These are phyloP conservation scores for Alternaria consortialis DNA, from an alignment of 2,329 filamentous ascomycete genomes.

Conservation along the genomic window DNA sequence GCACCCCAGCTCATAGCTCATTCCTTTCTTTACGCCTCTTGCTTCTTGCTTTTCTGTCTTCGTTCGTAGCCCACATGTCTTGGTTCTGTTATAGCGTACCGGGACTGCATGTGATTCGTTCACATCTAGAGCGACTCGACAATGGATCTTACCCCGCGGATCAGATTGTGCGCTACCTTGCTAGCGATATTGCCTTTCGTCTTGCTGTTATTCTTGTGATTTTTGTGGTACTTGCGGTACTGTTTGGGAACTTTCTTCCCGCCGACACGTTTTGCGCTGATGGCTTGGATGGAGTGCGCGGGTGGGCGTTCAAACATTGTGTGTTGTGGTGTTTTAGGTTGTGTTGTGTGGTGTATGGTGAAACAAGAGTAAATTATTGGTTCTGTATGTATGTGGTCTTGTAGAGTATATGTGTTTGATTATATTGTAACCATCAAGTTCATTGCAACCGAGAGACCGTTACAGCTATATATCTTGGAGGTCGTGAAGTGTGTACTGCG, in stretches of 20 bases:
- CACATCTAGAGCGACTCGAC: slow-evolving; percentile 3
- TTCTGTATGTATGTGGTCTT: not conserved
- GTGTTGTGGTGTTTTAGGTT: not conserved
- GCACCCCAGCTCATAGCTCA: not conserved
- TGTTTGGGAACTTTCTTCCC: slow-evolving; percentile 29
- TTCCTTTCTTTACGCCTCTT: not conserved
- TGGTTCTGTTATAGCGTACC: not conserved
- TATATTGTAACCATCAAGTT: not conserved
- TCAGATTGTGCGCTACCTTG: slow-evolving; percentile 1
- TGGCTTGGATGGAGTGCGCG: slow-evolving; percentile 27
- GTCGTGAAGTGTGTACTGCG: not conserved
- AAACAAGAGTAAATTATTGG: not conserved
- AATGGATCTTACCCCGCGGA: slow-evolving; percentile 8
- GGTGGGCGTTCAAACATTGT: slow-evolving; percentile 20
- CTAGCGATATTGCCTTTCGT: slow-evolving; percentile 8
- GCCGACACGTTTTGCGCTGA: slow-evolving; percentile 23
- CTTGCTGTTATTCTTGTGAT: slow-evolving; percentile 11
- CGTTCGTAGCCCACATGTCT: not conserved
- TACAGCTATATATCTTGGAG: not conserved
- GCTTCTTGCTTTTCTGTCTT: not conserved
- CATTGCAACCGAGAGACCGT: too few relatives aligned
- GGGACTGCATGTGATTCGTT: not conserved
- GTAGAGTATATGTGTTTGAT: not conserved
- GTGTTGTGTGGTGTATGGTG: not conserved
- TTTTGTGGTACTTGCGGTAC: slow-evolving; percentile 25